phyloP scores from a whole-genome alignment of 805 yeast genomes.

The Torulaspora maleeae region DNA sequence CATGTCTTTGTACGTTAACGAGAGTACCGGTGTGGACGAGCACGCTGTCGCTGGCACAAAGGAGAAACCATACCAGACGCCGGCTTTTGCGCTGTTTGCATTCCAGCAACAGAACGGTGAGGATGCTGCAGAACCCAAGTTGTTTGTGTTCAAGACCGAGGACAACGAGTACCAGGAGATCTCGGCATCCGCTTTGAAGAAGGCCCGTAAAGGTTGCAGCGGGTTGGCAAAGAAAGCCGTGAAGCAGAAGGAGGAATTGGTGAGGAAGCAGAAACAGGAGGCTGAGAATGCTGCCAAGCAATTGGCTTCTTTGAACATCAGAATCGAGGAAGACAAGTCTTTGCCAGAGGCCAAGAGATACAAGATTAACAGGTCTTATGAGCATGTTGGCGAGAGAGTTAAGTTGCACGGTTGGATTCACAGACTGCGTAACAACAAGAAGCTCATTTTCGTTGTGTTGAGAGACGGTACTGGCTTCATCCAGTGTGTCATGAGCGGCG shows the following conservation, averaged over 20 bases:
- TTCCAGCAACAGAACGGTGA: slow-evolving; percentile 38
- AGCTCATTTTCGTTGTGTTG: slow-evolving; percentile 80
- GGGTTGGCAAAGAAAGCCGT: slow-evolving; percentile 70
- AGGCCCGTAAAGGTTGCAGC: slow-evolving; percentile 94
- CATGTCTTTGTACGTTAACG: slow-evolving; percentile 62
- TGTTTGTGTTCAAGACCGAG: slow-evolving; percentile 47
- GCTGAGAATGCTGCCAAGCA: slow-evolving; percentile 71
- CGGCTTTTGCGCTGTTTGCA: slow-evolving; percentile 69
- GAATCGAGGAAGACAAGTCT: slow-evolving; percentile 64
- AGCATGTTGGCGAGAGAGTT: slow-evolving; percentile 63
- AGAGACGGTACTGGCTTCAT: slow-evolving; percentile 94
- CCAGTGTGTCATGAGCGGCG: slow-evolving; percentile 85
- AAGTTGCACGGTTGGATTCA: slow-evolving; percentile 92
- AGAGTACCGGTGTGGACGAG: slow-evolving; percentile 63
- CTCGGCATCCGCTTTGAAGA: slow-evolving; percentile 85
- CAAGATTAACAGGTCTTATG: slow-evolving; percentile 56
- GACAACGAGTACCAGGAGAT: slow-evolving; percentile 61
- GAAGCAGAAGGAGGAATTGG: slow-evolving; percentile 52
- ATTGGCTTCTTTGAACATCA: slow-evolving; percentile 73
- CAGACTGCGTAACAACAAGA: slow-evolving; percentile 89
- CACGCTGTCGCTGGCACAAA: slow-evolving; percentile 57
- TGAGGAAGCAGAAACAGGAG: slow-evolving; percentile 48
- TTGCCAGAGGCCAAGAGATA: slow-evolving; percentile 64
- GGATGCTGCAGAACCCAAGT: slow-evolving; percentile 41
- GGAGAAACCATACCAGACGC: slow-evolving; percentile 66